Evolutionary conservation across 176 grass and related monocot species (phyloP), one percentile per base, ranked within the genome.

Genomic region (Pontederia paniculata): DNA sequence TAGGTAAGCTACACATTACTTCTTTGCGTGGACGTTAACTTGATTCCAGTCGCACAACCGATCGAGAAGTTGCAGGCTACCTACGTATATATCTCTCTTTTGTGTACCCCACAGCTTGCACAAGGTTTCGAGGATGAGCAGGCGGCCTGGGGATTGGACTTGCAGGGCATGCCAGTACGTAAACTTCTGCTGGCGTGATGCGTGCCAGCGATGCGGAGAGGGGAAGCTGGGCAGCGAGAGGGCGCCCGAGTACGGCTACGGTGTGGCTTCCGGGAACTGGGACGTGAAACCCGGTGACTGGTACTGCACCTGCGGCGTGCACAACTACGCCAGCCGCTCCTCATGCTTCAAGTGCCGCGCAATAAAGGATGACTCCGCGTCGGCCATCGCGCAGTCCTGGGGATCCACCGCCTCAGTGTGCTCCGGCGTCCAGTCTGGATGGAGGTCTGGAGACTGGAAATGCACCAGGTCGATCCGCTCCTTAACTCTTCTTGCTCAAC

Each of bases 61-160:
- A 37, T 37, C 28, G 7, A 6, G 28, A 37, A 37, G 28, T 37
- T 37, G 28, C 28, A 37, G 0, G 28, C 28, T 37, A 6, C 28
- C 1, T 37, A 37, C 7, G 28, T 37, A n/a, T n/a, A n/a, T n/a
- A n/a, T n/a, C n/a, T n/a, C n/a, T 37, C 7, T 31, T 37, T 37
- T 37, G 28, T 37, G n/a, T n/a, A n/a, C n/a, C n/a, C n/a, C 28
- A 6, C 28, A 37, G 28, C 28, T n/a, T n/a, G n/a, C 28, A 37
- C 28, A 37, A 6, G 28, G 28, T 37, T 37, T 6, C 28, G 22
- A 60, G 21, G 31, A 72, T 72, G 69, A 69, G 77, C 66, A 78
- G 81, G 87, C 90, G 91, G 77, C 86, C 86, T 42, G 93, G 93
- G 48, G 93, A 98, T 62, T 98, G 93, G 93, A 88, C 80, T 76